A percentile compares a stretch with the other conserved stretches of the same genome.
Evolutionary conservation across 1,284 basidiomycete species (phyloP).

Genomic region (Ustilago sp.): DNA sequence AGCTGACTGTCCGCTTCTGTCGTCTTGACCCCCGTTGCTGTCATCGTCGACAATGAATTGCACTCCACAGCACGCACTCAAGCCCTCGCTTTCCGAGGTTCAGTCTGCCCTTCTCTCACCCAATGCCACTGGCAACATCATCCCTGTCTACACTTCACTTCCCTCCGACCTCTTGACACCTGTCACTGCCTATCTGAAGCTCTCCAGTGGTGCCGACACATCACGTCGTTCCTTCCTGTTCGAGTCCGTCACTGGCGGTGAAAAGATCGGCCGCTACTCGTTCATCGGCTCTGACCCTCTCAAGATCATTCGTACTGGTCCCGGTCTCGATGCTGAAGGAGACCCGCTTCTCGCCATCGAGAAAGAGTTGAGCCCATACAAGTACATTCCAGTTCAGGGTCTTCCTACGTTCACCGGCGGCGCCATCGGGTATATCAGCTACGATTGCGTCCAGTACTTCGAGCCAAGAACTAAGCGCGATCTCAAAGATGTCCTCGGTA

Average conservation of each 20-base stretch:
- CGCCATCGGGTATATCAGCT: constrained; percentile 96
- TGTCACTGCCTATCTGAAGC: constrained; percentile 93
- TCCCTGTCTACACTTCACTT: constrained; percentile 91
- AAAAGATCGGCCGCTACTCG: constrained; percentile 91
- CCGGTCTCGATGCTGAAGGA: constrained; percentile 82
- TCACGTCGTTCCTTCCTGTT: constrained; percentile 63
- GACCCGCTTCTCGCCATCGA: constrained; percentile 89
- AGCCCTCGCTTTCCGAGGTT: constrained; percentile 63
- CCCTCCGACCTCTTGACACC: constrained; percentile 97
- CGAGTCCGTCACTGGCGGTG: constrained; percentile 81
- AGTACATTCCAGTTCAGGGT: constrained; percentile 90
- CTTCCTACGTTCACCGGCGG: constrained; percentile 96
- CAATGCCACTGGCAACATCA: constrained; percentile 78
- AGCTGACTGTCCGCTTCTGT: not conserved
- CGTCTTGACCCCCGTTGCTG: not conserved
- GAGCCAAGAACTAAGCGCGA: constrained; percentile 76
- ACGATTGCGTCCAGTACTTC: constrained; percentile 96
- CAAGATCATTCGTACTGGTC: constrained; percentile 90
- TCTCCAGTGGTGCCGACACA: constrained; percentile 87
- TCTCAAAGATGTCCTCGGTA: constrained; percentile 79
- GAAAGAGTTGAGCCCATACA: constrained; percentile 85
- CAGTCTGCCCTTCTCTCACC: constrained; percentile 52
- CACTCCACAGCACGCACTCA: constrained; percentile 37
- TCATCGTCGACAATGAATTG: constrained; percentile 13
- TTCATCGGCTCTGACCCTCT: constrained; percentile 96